Conservation (phyloP, 2,329 filamentous ascomycete genomes). For the Cyclaneusma minus region DNA sequence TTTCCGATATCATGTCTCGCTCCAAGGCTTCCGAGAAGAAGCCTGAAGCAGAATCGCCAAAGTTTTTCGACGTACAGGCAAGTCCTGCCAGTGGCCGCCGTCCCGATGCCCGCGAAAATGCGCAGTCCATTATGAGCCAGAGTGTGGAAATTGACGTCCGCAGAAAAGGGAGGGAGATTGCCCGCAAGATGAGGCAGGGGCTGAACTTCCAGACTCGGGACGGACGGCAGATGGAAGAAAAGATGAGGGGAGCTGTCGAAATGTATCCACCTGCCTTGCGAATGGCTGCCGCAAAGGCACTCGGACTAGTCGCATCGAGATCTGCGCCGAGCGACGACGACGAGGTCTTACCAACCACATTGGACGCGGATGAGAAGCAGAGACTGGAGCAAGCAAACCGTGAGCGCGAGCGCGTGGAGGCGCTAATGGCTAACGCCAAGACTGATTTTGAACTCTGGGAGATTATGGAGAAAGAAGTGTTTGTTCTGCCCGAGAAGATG, state of each 20-base stretch:
- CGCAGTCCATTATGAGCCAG: too few relatives aligned
- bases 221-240: too few relatives aligned
- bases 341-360: too few relatives aligned
- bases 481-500: conserved; percentile 39
- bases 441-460: conserved; percentile 54
- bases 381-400: conserved; percentile 17
- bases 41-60: neutral
- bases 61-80: neutral
- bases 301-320: conserved; percentile 9
- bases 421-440: conserved; percentile 34
- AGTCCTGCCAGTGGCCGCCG: too few relatives aligned
- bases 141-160: too few relatives aligned
- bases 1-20: conserved; percentile 36
- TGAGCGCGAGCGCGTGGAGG: conserved; percentile 36
- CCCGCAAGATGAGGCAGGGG: too few relatives aligned
- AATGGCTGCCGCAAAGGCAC: conserved; percentile 15
- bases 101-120: too few relatives aligned
- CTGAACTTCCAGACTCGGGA: too few relatives aligned
- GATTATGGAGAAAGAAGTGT: conserved; percentile 50
- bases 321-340: conserved; percentile 2
- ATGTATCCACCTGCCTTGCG: conserved; percentile 16
- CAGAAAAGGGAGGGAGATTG: too few relatives aligned
- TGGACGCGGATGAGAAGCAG: conserved; percentile 4
- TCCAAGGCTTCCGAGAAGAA: conserved; percentile 8
- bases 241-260: conserved; percentile 8